These are phyloP conservation scores for Didymella pinodella DNA, from an alignment of 2,329 filamentous ascomycete genomes.

Conservation along the genomic window DNA sequence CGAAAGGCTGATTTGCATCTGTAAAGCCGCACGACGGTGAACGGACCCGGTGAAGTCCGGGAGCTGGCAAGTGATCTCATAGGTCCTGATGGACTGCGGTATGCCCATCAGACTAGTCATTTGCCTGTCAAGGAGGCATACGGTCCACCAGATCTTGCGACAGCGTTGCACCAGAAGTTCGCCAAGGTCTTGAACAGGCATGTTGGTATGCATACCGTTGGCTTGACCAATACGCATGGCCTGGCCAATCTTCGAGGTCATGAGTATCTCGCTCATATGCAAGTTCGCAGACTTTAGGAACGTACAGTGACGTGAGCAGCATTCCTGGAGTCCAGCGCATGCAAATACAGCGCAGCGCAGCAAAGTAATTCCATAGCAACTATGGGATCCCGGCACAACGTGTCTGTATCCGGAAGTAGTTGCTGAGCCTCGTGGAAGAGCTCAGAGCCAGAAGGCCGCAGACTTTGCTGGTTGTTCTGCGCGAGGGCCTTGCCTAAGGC, in stretches of 20 bases:
- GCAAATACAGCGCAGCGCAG: background rate
- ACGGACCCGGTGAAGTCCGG: background rate
- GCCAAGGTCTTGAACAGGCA: background rate
- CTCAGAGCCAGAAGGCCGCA: background rate
- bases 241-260: background rate
- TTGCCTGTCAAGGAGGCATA: background rate
- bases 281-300: background rate
- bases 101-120: background rate
- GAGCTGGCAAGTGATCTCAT: background rate
- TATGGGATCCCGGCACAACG: background rate
- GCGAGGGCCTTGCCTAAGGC: background rate
- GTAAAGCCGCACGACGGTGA: background rate
- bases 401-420: background rate
- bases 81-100: background rate
- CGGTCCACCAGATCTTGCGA: background rate
- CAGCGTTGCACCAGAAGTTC: background rate
- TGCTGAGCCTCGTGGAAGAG: background rate
- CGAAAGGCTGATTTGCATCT: background rate
- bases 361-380: background rate
- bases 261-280: background rate
- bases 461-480: background rate
- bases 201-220: background rate
- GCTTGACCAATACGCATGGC: background rate
- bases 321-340: background rate
- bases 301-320: background rate